phyloP scores from a whole-genome alignment of 2,329 filamentous ascomycete genomes.

The Trichophyton mentagrophytes region DNA sequence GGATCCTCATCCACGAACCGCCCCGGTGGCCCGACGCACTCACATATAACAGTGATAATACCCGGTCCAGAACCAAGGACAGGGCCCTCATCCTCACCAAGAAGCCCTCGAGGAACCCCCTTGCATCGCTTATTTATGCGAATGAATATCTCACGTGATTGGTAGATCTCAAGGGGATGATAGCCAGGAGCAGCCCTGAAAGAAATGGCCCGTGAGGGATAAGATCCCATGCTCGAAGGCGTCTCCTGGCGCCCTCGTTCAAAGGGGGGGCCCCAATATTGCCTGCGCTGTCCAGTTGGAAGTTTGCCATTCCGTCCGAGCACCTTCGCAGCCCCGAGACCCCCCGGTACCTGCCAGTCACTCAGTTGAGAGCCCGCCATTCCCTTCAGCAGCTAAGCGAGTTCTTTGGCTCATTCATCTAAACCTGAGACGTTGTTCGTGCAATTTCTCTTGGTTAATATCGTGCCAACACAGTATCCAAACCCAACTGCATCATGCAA shows the following conservation, averaged over 20 bases:
- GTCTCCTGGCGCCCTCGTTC: not conserved
- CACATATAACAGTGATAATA: not conserved
- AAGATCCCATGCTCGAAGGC: not conserved
- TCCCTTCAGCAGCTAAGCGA: not conserved
- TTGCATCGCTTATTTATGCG: not conserved
- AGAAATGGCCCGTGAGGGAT: not conserved
- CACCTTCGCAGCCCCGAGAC: not conserved
- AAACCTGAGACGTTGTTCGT: not conserved
- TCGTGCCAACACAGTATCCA: not conserved
- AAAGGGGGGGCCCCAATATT: not conserved
- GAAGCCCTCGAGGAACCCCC: not conserved
- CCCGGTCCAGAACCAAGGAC: not conserved
- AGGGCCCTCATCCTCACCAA: not conserved
- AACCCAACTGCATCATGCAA: slow-evolving; percentile 1
- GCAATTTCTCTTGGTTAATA: not conserved
- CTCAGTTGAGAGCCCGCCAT: not conserved
- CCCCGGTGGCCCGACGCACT: not conserved
- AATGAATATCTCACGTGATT: not conserved
- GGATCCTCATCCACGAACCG: not conserved
- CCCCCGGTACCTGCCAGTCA: not conserved
- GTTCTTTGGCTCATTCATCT: not conserved
- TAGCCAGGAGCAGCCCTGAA: not conserved
- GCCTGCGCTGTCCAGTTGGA: not conserved
- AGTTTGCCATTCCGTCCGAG: not conserved
- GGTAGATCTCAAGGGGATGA: not conserved